Evolutionary conservation across 192 early-diverging fungal species (phyloP).

Genomic region (Phlyctochytrium arcticum): DNA sequence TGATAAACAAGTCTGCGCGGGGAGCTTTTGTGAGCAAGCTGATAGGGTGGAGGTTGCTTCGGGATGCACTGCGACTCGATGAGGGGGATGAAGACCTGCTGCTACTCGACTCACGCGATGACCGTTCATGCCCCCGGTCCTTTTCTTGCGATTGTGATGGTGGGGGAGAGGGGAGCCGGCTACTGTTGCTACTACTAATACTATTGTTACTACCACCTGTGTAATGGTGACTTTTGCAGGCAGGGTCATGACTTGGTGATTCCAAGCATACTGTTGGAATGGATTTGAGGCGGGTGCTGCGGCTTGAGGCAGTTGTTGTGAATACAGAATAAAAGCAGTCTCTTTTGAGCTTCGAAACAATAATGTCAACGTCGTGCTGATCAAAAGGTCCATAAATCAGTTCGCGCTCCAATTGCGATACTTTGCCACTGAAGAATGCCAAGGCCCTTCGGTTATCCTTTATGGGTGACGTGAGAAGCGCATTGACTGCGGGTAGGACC

Average conservation of each 20-base stretch:
- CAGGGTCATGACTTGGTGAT: neutral
- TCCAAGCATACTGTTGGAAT: neutral
- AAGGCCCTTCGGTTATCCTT: neutral
- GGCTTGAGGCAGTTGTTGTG: neutral
- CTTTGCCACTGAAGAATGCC: neutral
- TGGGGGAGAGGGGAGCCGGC: constrained; percentile 10
- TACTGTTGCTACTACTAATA: neutral
- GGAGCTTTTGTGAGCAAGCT: neutral
- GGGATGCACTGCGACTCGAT: neutral
- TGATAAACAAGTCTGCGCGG: constrained; percentile 1
- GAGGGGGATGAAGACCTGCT: neutral
- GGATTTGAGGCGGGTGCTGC: neutral
- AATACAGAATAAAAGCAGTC: neutral
- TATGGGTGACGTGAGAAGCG: neutral
- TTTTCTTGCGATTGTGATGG: neutral
- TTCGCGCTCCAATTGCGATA: neutral
- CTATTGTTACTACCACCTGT: neutral
- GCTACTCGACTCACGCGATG: neutral
- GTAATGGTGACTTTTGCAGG: neutral
- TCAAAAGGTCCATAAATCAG: constrained; percentile 5
- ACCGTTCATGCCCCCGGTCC: neutral
- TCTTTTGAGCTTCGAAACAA: neutral
- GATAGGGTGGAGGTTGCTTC: too few relatives aligned
- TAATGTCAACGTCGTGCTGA: neutral
- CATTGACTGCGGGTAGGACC: neutral